These are phyloP conservation scores for Tuber borchii DNA, from an alignment of 495 filamentous ascomycete genomes.

Conservation along the genomic window DNA sequence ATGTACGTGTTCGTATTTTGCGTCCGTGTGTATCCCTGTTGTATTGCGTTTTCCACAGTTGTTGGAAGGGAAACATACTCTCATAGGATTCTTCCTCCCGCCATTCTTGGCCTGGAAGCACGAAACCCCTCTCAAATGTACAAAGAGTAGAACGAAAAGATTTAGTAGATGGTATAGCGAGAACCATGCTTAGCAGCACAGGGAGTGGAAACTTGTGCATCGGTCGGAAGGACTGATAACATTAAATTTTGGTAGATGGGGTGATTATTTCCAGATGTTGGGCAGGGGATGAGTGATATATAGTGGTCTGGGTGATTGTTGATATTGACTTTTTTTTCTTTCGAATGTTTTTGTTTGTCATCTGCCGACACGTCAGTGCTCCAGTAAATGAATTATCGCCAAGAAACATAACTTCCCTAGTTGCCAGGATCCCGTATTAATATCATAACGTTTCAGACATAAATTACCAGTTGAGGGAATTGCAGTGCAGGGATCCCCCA, in stretches of 20 bases:
- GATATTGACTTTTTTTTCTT: slow-evolving; percentile 7
- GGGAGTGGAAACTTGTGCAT: neutral
- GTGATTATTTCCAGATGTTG: neutral
- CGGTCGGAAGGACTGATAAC: neutral
- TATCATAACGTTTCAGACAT: neutral
- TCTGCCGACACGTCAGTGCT: neutral
- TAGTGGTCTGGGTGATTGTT: neutral
- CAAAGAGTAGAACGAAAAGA: neutral
- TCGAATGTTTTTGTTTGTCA: slow-evolving; percentile 7
- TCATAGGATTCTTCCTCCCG: neutral
- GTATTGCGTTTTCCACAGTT: neutral
- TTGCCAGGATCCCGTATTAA: neutral
- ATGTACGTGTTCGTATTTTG: neutral
- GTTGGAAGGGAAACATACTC: neutral
- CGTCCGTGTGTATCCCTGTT: neutral
- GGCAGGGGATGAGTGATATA: neutral
- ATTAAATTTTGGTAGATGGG: neutral
- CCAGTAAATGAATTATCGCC: neutral
- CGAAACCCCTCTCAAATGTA: neutral
- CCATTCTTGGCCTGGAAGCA: neutral
- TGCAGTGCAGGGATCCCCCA: neutral
- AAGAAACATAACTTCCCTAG: neutral
- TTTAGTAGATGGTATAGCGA: neutral
- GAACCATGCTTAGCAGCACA: neutral
- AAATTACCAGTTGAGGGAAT: neutral